Conservation (phyloP, 169 alveolate species). For the Plasmodium blacklocki region DNA sequence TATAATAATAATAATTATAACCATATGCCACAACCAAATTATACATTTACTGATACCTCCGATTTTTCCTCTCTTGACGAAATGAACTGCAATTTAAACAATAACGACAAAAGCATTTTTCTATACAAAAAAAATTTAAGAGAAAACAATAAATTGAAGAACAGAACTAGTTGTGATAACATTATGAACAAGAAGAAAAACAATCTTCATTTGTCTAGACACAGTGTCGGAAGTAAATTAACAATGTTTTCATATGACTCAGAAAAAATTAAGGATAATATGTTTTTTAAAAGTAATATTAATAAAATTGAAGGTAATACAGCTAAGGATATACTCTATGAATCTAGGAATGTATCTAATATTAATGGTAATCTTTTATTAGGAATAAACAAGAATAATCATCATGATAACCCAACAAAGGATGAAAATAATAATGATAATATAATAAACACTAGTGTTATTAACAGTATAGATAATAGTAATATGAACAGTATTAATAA, state of each 20-base stretch:
- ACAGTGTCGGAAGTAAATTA: constrained; percentile 55
- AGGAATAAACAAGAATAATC: too few species aligned
- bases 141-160: constrained; percentile 8
- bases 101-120: constrained; percentile 24
- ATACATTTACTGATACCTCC: constrained; percentile 64
- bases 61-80: constrained; percentile 71
- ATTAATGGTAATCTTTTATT: too few species aligned
- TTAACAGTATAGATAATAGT: too few species aligned
- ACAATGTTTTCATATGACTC: constrained; percentile 24
- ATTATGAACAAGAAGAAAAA: constrained; percentile 34
- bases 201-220: constrained; percentile 24
- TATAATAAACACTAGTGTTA: too few species aligned
- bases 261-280: constrained; percentile 8
- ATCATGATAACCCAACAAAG: too few species aligned
- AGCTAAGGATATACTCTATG: background rate
- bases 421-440: too few species aligned
- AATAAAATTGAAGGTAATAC: constrained; percentile 19
- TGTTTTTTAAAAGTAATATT: constrained; percentile 14
- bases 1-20: constrained; percentile 4
- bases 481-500: too few species aligned
- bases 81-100: constrained; percentile 53
- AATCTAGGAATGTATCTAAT: too few species aligned
- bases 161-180: constrained; percentile 64
- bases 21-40: constrained; percentile 8
- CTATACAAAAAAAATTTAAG: constrained; percentile 4